Percentiles rank a stretch among this genome's conserved stretches.
Evolutionary conservation across 441 rosid genomes (phyloP).

Genomic region (California macrophylla): DNA sequence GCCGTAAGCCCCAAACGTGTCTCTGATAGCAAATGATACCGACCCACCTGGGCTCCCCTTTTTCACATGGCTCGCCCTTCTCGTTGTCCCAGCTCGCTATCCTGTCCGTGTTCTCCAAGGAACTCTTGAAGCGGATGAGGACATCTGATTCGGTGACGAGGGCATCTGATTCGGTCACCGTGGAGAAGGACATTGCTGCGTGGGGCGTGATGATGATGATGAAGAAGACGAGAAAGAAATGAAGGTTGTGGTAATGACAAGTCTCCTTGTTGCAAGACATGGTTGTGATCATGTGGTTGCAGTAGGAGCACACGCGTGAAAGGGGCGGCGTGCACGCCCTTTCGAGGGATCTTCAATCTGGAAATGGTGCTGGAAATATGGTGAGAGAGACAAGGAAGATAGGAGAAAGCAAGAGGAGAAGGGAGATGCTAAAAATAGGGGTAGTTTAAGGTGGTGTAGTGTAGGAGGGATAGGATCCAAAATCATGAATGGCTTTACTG

Average conservation of each 20-base stretch:
- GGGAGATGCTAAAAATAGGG: background rate
- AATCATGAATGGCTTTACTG: too few relatives aligned
- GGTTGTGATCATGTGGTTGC: constrained; percentile 3
- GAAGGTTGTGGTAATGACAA: background rate
- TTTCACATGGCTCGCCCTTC: constrained; percentile 32
- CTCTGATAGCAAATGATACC: constrained; percentile 50
- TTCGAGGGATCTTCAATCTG: constrained; percentile 23
- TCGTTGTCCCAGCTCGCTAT: constrained; percentile 41
- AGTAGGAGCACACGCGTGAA: constrained; percentile 28
- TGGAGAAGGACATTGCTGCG: constrained; percentile 15
- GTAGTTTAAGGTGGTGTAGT: background rate
- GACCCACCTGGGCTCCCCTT: constrained; percentile 39
- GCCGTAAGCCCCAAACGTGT: constrained; percentile 51
- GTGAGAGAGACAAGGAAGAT: background rate
- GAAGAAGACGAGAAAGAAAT: constrained; percentile 4
- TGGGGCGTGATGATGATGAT: constrained; percentile 6
- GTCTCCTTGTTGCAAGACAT: background rate
- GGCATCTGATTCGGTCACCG: constrained; percentile 31
- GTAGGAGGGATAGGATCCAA: too few relatives aligned
- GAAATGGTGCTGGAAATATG: background rate
- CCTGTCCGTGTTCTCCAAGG: constrained; percentile 24
- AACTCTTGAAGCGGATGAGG: constrained; percentile 49
- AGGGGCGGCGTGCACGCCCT: constrained; percentile 49
- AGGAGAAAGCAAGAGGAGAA: background rate
- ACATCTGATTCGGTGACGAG: constrained; percentile 40